Conservation (phyloP, 345 rosid genomes). For the Populus nigra region DNA sequence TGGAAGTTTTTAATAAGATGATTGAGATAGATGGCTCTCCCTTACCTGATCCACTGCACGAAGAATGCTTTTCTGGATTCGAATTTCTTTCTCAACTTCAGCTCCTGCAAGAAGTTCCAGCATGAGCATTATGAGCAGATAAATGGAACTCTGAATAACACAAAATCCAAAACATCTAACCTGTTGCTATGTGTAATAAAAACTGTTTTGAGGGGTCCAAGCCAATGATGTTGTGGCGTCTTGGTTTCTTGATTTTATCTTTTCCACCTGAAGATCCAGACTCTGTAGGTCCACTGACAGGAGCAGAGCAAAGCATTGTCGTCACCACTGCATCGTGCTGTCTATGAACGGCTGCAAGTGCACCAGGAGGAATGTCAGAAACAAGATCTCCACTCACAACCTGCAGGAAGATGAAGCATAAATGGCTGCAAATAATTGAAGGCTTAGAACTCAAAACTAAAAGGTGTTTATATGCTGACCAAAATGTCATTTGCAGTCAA, state of each 20-base stretch:
- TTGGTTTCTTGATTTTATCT: conserved; percentile 88
- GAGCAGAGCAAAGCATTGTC: conserved; percentile 80
- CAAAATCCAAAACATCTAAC: conserved; percentile 31
- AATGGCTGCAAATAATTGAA: conserved; percentile 9
- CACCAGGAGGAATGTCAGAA: conserved; percentile 93
- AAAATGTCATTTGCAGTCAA: conserved; percentile 86
- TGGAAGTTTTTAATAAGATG: not conserved
- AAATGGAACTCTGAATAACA: not conserved
- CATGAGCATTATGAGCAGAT: conserved; percentile 14
- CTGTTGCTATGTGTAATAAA: conserved; percentile 76
- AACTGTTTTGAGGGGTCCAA: conserved; percentile 74
- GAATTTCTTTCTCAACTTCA: conserved; percentile 79
- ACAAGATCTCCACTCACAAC: conserved; percentile 96
- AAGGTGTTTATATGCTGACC: conserved; percentile 44
- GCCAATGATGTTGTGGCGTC: conserved; percentile 69
- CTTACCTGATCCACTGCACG: conserved; percentile 86
- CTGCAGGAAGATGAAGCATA: conserved; percentile 40
- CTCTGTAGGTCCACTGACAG: conserved; percentile 78
- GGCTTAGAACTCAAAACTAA: conserved; percentile 14
- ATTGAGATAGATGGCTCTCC: conserved; percentile 14
- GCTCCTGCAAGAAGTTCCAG: conserved; percentile 45
- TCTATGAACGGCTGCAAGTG: conserved; percentile 89
- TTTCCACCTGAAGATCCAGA: conserved; percentile 67
- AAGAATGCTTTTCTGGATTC: conserved; percentile 65
- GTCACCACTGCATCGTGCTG: conserved; percentile 86